phyloP scores from a whole-genome alignment of 176 grass and related monocot genomes.

The Zea luxurians region DNA sequence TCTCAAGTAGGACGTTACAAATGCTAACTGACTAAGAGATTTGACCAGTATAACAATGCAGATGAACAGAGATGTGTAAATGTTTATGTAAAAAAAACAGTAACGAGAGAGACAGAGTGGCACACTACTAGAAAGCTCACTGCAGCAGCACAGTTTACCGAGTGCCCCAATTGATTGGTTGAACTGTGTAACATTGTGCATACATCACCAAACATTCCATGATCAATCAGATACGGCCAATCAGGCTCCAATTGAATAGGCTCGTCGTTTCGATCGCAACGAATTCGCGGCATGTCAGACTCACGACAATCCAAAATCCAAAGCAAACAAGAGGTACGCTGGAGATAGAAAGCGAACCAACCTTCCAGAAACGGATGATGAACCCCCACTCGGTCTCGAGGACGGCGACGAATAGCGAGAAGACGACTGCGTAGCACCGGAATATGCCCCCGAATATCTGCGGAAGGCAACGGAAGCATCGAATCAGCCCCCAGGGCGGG shows the following conservation, averaged over 20 bases:
- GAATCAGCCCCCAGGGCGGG: too few species aligned
- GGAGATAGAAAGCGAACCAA: neutral
- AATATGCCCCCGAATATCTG: constrained; percentile 93
- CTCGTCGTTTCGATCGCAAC: neutral
- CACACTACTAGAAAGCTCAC: neutral
- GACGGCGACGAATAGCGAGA: constrained; percentile 69
- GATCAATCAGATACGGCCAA: neutral
- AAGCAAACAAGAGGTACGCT: neutral
- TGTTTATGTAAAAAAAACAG: neutral
- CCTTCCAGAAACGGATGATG: constrained; percentile 65
- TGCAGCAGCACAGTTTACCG: neutral
- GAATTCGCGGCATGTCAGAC: neutral
- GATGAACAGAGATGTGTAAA: neutral
- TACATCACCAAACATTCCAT: neutral
- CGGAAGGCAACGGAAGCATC: neutral
- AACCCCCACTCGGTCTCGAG: constrained; percentile 90
- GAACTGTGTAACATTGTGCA: neutral
- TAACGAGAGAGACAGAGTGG: neutral
- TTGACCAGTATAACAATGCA: neutral
- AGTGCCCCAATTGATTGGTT: neutral
- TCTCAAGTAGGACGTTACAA: neutral
- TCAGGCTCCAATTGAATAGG: neutral
- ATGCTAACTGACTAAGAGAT: neutral
- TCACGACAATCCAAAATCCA: neutral
- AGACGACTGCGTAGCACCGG: constrained; percentile 78